Evolutionary conservation across 306 rosid genomes (phyloP).

Genomic region (Sindora glabra): DNA sequence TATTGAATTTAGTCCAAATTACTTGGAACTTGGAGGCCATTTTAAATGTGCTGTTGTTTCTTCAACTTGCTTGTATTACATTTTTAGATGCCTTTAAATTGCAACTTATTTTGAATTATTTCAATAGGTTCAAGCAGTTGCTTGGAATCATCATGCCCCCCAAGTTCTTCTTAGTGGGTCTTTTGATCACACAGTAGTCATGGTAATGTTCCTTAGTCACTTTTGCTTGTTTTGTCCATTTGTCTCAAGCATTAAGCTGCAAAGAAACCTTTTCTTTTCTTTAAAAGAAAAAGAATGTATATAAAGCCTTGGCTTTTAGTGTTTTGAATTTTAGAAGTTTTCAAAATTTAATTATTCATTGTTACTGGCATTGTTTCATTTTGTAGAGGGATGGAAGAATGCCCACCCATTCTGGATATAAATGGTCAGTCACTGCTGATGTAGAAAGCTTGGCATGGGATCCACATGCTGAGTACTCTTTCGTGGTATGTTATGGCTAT

Average conservation of each 20-base stretch:
- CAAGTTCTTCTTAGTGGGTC: constrained; percentile 92
- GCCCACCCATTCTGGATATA: constrained; percentile 78
- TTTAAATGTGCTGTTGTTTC: no score
- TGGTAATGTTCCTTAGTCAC: constrained; percentile 48
- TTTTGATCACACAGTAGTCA: constrained; percentile 69
- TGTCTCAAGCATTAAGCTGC: background rate
- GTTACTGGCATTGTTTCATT: constrained; percentile 12
- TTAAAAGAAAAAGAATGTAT: no score
- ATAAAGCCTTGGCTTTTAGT: background rate
- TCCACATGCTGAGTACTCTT: constrained; percentile 73
- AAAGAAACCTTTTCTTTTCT: no score
- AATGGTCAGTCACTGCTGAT: constrained; percentile 68
- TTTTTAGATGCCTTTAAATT: constrained; percentile 17
- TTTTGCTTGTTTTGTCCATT: background rate
- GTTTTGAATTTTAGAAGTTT: background rate
- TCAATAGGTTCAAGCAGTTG: constrained; percentile 87
- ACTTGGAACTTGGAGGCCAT: no score
- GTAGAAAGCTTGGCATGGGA: constrained; percentile 98
- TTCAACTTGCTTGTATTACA: no score
- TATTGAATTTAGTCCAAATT: no score
- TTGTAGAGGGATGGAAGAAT: constrained; percentile 83
- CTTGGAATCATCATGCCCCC: constrained; percentile 72
- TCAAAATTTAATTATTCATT: background rate
- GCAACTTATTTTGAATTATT: constrained; percentile 17
- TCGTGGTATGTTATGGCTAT: constrained; percentile 56